Evolutionary conservation across 148 eudicot species (phyloP).

Genomic region (Nepenthes mirabilis): DNA sequence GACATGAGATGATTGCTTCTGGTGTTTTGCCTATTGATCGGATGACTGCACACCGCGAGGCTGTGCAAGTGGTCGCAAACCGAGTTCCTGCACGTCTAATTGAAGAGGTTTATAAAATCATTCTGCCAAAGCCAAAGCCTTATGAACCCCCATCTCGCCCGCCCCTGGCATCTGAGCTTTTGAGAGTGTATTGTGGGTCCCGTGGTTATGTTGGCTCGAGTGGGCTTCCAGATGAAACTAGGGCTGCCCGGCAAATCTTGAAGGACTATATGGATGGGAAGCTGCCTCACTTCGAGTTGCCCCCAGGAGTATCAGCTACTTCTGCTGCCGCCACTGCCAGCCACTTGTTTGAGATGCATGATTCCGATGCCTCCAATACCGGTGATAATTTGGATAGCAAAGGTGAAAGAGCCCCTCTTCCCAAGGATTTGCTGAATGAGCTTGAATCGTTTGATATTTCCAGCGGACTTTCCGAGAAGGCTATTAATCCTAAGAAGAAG

Average conservation of each 20-base stretch:
- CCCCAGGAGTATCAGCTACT: conserved; percentile 48
- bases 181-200: conserved; percentile 88
- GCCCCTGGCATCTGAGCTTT: conserved; percentile 67
- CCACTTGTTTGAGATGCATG: conserved; percentile 23
- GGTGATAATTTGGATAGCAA: conserved; percentile 22
- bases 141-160: conserved; percentile 74
- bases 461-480: conserved; percentile 39
- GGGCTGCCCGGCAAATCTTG: conserved; percentile 69
- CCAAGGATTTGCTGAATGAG: conserved; percentile 62
- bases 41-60: conserved; percentile 88
- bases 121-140: conserved; percentile 79
- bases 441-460: conserved; percentile 62
- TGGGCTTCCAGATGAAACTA: conserved; percentile 90
- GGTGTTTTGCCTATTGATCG: conserved; percentile 91
- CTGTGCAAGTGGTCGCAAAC: conserved; percentile 80
- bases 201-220: conserved; percentile 85
- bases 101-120: conserved; percentile 61
- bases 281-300: conserved; percentile 71
- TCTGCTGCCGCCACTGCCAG: conserved; percentile 1
- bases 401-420: conserved; percentile 18
- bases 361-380: conserved; percentile 39
- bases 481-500: conserved; percentile 29
- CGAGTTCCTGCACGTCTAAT: conserved; percentile 52
- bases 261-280: conserved; percentile 95
- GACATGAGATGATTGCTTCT: conserved; percentile 94